Conservation (phyloP, 2,329 filamentous ascomycete genomes). For the Colletotrichum liaoningense region DNA sequence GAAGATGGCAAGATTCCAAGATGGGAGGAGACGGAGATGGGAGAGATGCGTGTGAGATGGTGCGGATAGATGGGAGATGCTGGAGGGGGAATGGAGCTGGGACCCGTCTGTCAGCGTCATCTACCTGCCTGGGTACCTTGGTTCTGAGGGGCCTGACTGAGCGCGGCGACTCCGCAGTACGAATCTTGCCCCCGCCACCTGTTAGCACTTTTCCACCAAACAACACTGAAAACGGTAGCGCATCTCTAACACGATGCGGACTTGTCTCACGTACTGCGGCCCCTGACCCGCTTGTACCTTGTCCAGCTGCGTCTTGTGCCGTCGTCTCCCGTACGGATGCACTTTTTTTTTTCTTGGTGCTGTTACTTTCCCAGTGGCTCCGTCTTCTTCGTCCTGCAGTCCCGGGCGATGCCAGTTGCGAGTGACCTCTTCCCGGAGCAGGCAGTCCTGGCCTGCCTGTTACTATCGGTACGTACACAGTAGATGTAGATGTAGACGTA, state of each 20-base stretch:
- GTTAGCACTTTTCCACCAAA: not conserved
- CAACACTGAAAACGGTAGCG: not conserved
- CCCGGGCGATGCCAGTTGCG: not conserved
- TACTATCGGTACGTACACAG: not conserved
- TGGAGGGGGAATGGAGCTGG: constrained; percentile 12
- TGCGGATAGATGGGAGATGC: not conserved
- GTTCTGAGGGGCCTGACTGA: not conserved
- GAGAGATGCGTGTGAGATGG: not conserved
- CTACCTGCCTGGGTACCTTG: not conserved
- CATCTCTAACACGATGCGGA: not conserved
- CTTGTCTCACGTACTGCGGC: not conserved
- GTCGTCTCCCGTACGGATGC: not conserved
- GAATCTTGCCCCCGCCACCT: constrained; percentile 14
- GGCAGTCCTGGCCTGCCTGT: not conserved
- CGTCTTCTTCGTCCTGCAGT: not conserved
- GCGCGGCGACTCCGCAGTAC: constrained; percentile 32
- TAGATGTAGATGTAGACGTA: not conserved
- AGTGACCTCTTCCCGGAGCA: not conserved
- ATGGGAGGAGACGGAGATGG: not conserved
- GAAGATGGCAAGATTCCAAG: not conserved
- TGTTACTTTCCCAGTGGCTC: not conserved
- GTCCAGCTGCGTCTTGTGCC: constrained; percentile 1
- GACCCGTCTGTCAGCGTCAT: constrained; percentile 34
- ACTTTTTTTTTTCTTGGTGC: not conserved
- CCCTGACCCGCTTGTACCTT: constrained; percentile 1